Evolutionary conservation across 305 asterid genomes (phyloP).

Genomic region (Fraxinus nigra): DNA sequence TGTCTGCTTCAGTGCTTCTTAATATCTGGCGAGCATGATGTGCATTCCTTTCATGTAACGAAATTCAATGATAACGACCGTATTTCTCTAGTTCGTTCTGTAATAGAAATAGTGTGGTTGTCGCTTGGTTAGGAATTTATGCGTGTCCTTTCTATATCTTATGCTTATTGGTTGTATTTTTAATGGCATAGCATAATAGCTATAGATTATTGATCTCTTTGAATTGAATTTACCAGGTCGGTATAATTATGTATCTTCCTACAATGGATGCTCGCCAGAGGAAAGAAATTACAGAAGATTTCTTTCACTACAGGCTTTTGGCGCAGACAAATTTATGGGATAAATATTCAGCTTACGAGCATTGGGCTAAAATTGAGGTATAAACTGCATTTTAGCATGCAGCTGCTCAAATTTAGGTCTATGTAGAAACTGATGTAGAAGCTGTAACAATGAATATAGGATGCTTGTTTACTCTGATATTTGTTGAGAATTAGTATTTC

Average conservation of each 20-base stretch:
- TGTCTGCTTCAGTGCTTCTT: neutral
- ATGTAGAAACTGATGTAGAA: neutral
- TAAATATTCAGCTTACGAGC: constrained; percentile 78
- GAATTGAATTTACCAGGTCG: constrained; percentile 54
- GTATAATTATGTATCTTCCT: constrained; percentile 98
- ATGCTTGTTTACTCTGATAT: neutral
- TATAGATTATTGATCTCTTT: constrained; percentile 10
- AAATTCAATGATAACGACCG: neutral
- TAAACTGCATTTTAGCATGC: neutral
- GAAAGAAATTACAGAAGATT: constrained; percentile 79
- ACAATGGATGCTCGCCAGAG: constrained; percentile 83
- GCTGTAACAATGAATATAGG: neutral
- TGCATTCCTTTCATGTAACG: neutral
- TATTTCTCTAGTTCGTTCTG: neutral
- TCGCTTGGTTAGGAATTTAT: neutral
- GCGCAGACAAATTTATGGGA: constrained; percentile 77
- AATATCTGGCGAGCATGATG: neutral
- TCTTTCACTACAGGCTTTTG: constrained; percentile 80
- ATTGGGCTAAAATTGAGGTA: constrained; percentile 99
- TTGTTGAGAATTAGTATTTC: neutral
- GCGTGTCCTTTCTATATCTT: neutral
- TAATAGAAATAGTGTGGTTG: neutral
- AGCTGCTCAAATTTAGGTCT: neutral
- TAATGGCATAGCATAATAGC: neutral
- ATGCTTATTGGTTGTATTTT: neutral